phyloP scores from a whole-genome alignment of 164 flowering plant species.

The Liriodendron chinense region DNA sequence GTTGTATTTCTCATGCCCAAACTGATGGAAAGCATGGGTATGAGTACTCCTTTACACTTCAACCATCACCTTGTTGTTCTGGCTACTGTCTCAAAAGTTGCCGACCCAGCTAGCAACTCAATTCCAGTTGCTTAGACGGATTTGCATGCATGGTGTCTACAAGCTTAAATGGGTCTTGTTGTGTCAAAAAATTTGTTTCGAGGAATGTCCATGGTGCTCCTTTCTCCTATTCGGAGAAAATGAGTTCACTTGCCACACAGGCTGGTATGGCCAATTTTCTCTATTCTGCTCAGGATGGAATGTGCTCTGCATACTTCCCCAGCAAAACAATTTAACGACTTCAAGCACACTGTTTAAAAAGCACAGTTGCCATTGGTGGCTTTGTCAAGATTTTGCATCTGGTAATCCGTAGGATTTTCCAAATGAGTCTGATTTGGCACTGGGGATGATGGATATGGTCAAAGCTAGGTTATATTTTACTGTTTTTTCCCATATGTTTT shows the following conservation, averaged over 20 bases:
- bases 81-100: no score
- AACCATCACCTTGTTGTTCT: no score
- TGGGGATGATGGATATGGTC: not conserved
- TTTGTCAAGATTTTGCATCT: not conserved
- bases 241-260: not conserved
- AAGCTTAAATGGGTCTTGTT: not conserved
- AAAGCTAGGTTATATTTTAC: no score
- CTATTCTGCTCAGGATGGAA: not conserved
- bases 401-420: not conserved
- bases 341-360: no score
- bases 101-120: no score
- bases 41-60: not conserved
- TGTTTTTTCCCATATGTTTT: no score
- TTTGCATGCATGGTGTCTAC: not conserved
- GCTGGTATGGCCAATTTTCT: not conserved
- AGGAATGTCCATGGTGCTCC: no score
- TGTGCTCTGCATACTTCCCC: no score
- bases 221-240: not conserved
- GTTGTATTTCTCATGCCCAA: constrained; percentile 94
- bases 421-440: not conserved
- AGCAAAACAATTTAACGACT: no score
- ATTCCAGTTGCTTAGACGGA: not conserved
- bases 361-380: not conserved
- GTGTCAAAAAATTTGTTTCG: not conserved
- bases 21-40: constrained; percentile 87